A percentile compares a stretch with the other conserved stretches of the same genome.
Evolutionary conservation across 2,329 filamentous ascomycete genomes (phyloP).

Genomic region (Xylariaceae sp.): DNA sequence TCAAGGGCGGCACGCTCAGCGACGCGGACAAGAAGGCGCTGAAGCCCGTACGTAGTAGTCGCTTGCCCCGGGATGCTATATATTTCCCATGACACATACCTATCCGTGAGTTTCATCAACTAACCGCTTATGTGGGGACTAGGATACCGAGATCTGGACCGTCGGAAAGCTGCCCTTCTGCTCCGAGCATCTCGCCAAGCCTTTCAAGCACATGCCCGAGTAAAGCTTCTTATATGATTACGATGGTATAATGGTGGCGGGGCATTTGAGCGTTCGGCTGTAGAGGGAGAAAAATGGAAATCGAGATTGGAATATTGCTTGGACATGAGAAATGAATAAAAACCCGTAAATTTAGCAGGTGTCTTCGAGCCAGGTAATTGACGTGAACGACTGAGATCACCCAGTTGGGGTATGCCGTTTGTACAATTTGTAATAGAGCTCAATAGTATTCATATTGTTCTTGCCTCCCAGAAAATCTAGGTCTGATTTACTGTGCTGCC

Average conservation of each 20-base stretch:
- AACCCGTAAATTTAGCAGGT: neutral
- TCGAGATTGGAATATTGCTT: neutral
- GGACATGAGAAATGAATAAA: neutral
- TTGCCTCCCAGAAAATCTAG: no score
- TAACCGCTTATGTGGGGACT: neutral
- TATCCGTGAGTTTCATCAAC: neutral
- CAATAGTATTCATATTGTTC: no score
- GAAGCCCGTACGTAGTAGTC: slow-evolving; percentile 56
- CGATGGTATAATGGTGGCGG: no score
- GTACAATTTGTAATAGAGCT: no score
- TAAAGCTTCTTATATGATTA: slow-evolving; percentile 28
- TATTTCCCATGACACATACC: neutral
- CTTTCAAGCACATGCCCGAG: slow-evolving; percentile 66
- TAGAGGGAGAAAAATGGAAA: neutral
- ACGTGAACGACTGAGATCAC: no score
- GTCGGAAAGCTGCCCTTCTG: slow-evolving; percentile 70
- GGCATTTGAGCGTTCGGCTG: neutral
- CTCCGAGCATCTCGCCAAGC: slow-evolving; percentile 64
- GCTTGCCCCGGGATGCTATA: neutral
- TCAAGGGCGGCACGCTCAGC: slow-evolving; percentile 69
- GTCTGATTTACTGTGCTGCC: no score
- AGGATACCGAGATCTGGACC: slow-evolving; percentile 73
- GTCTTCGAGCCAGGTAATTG: neutral
- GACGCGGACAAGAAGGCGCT: slow-evolving; percentile 67
- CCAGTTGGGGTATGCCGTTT: no score